Evolutionary conservation across 164 flowering plant species (phyloP).

Genomic region (Akebia trifoliata): DNA sequence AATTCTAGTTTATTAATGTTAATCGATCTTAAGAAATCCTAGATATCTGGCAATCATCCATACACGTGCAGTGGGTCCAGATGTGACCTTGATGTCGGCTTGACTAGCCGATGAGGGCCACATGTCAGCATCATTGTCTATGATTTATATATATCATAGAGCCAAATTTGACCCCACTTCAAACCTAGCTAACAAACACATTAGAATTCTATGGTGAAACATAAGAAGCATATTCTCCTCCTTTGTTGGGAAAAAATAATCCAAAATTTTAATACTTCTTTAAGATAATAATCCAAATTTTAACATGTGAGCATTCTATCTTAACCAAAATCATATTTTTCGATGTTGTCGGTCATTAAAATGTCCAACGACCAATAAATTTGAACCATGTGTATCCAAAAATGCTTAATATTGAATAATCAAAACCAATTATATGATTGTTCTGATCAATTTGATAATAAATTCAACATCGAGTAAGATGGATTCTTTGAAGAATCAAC

Average conservation of each 20-base stretch:
- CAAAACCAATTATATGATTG: too few species aligned
- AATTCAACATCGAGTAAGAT: too few species aligned
- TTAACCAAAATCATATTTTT: too few species aligned
- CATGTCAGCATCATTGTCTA: slow-evolving; percentile 28
- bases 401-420: too few species aligned
- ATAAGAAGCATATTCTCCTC: background rate
- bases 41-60: slow-evolving; percentile 23
- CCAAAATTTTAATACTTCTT: background rate
- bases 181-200: background rate
- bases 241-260: background rate
- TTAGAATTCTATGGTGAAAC: background rate
- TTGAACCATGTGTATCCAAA: too few species aligned
- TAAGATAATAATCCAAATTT: too few species aligned
- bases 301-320: too few species aligned
- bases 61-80: slow-evolving; percentile 49
- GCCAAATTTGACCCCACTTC: slow-evolving; percentile 16
- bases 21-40: slow-evolving; percentile 6
- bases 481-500: too few species aligned
- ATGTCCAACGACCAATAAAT: too few species aligned
- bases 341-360: too few species aligned
- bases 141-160: background rate
- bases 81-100: slow-evolving; percentile 43
- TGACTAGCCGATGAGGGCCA: slow-evolving; percentile 28
- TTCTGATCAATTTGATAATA: too few species aligned
- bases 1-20: too few species aligned